These are phyloP conservation scores for Bigelowiella natans DNA, from an alignment of 78 protist species.

Conservation along the genomic window DNA sequence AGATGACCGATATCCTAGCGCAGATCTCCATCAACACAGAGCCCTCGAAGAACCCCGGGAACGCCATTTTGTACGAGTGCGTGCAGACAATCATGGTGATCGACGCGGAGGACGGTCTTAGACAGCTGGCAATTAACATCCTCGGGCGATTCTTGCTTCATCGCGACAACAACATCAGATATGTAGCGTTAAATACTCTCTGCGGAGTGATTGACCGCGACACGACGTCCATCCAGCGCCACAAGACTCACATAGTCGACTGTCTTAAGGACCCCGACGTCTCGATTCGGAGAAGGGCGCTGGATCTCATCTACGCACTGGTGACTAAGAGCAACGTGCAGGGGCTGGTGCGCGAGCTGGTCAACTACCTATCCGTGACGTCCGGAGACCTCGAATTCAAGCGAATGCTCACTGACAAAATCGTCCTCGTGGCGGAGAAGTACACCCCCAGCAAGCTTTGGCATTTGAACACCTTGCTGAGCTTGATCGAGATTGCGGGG, in stretches of 20 bases:
- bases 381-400: conserved; percentile 49
- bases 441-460: conserved; percentile 75
- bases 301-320: conserved; percentile 76
- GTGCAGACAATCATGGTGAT: conserved; percentile 85
- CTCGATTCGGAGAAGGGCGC: conserved; percentile 64
- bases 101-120: conserved; percentile 61
- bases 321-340: conserved; percentile 67
- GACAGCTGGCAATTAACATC: conserved; percentile 83
- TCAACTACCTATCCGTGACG: conserved; percentile 23
- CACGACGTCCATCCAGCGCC: conserved; percentile 80
- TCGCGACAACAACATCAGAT: conserved; percentile 82
- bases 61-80: conserved; percentile 87
- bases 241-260: conserved; percentile 80
- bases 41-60: conserved; percentile 74
- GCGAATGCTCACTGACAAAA: conserved; percentile 44
- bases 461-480: conserved; percentile 78
- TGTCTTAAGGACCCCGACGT: conserved; percentile 92
- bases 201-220: not conserved
- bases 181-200: conserved; percentile 29
- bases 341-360: conserved; percentile 53
- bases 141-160: conserved; percentile 83
- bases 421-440: conserved; percentile 65
- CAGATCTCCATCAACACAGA: conserved; percentile 92
- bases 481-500: not conserved
- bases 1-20: conserved; percentile 88